A percentile compares a stretch with the other conserved stretches of the same genome.
phyloP scores from a whole-genome alignment of 257 asterid species.

The Oldenlandia corymbosa region DNA sequence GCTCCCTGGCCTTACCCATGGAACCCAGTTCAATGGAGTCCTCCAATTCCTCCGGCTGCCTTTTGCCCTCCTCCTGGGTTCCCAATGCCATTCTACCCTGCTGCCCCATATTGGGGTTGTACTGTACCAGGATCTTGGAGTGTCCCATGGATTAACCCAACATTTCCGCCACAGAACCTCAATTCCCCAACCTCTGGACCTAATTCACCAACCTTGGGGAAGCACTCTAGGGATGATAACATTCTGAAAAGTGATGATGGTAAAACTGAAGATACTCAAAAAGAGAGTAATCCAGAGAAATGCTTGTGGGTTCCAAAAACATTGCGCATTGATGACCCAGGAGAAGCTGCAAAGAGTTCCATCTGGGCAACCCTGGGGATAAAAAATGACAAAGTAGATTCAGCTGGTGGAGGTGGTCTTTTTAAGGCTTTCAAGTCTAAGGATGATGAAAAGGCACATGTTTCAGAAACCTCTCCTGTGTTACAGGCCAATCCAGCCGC shows the following conservation, averaged over 20 bases:
- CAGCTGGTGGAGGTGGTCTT: slow-evolving; percentile 40
- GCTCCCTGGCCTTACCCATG: slow-evolving; percentile 76
- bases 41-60: slow-evolving; percentile 35
- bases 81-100: slow-evolving; percentile 54
- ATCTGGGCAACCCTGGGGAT: slow-evolving; percentile 72
- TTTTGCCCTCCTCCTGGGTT: slow-evolving; percentile 41
- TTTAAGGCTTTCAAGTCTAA: slow-evolving; percentile 53
- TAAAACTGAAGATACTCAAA: slow-evolving; percentile 16
- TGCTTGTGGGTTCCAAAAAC: slow-evolving; percentile 76
- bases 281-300: slow-evolving; percentile 36
- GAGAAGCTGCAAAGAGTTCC: slow-evolving; percentile 72
- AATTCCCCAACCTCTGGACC: slow-evolving; percentile 26
- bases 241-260: slow-evolving; percentile 9
- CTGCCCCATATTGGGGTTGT: slow-evolving; percentile 70
- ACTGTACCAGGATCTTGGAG: slow-evolving; percentile 33
- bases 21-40: slow-evolving; percentile 49
- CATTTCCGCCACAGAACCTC: slow-evolving; percentile 18
- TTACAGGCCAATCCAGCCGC: slow-evolving; percentile 87
- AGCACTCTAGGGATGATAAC: slow-evolving; percentile 53
- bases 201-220: slow-evolving; percentile 40
- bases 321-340: slow-evolving; percentile 59
- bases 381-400: slow-evolving; percentile 36
- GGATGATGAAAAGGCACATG: slow-evolving; percentile 34
- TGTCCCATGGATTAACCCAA: slow-evolving; percentile 32
- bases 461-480: slow-evolving; percentile 42